Percentiles rank a stretch among this genome's conserved stretches.
phyloP scores from a whole-genome alignment of 768 basidiomycete species.

The Macrocybe gigantea region DNA sequence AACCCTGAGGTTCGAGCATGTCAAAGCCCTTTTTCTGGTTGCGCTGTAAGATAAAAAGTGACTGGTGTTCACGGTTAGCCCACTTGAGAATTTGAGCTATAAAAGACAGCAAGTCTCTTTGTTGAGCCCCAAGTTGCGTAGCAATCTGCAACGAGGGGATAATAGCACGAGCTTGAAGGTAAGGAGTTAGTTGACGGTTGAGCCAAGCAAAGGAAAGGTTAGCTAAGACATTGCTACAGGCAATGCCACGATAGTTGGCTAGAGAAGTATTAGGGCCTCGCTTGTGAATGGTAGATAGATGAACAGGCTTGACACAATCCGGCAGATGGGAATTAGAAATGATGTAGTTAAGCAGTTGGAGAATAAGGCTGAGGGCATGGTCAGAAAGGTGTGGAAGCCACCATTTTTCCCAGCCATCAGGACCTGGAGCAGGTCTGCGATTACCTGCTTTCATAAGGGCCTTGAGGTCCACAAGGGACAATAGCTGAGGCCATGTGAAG shows the following conservation, averaged over 20 bases:
- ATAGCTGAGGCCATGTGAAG: background rate
- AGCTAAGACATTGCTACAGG: slow-evolving; percentile 1
- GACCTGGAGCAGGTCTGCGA: background rate
- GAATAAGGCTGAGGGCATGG: background rate
- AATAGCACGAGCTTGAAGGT: slow-evolving; percentile 7
- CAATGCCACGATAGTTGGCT: slow-evolving; percentile 1
- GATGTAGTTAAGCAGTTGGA: slow-evolving; percentile 8
- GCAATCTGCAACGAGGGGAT: slow-evolving; percentile 14
- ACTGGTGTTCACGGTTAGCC: slow-evolving; percentile 3
- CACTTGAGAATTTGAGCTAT: slow-evolving; percentile 10
- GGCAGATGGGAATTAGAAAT: slow-evolving; percentile 10
- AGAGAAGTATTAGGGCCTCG: slow-evolving; percentile 5
- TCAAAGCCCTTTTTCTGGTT: slow-evolving; percentile 20
- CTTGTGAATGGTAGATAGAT: slow-evolving; percentile 9
- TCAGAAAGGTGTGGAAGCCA: slow-evolving; percentile 4
- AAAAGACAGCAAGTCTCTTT: slow-evolving; percentile 10
- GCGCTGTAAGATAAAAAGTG: slow-evolving; percentile 10
- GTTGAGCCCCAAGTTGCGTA: slow-evolving; percentile 12
- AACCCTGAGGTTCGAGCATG: slow-evolving; percentile 11
- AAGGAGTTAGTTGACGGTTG: slow-evolving; percentile 8
- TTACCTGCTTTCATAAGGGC: background rate
- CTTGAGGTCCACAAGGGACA: background rate
- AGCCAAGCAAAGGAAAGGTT: slow-evolving; percentile 8
- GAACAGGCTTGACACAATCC: slow-evolving; percentile 3
- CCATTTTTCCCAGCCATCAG: slow-evolving; percentile 9